Evolutionary conservation across 2,329 filamentous ascomycete species (phyloP), one percentile per base, ranked within the genome.

Genomic region (Phialocephala sp.): DNA sequence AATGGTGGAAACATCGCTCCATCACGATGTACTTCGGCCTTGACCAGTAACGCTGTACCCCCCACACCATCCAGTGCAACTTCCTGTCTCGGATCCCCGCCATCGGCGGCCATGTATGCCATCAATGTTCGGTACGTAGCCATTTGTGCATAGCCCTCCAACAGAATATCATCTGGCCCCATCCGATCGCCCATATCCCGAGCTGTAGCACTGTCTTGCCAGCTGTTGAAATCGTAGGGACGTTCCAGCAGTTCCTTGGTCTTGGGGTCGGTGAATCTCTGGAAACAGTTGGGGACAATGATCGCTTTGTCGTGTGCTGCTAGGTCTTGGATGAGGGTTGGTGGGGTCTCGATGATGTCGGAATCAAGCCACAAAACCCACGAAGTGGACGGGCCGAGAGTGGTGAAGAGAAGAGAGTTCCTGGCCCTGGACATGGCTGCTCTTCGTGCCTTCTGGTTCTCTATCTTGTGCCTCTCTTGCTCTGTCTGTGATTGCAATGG

Each of bases 1-100:
- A 99, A 99, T 0, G 95, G 87, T 20, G 95, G 95, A 81, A 99
- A 99, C 94, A 98, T 99, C 77, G 95, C 94, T 22, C 95, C 95
- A 75, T 99, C 95, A 32, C 95, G 88, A 77, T 99, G 95, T 27
- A 99, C 95, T 66, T 98, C 94, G 1, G 94, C 95, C 82, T 97
- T 97, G 66, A 99, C 95, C 74, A 99, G 82, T 69, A 99, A 82
- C 1, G 94, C 92, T 0, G 94, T 96, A 41, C 95, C 95, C 63
- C 95, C 95, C 3, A 99, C 95, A 59, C 95, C 95, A 76, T 99
- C 95, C 9, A 99, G 84, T 52, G 89, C 84, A 60, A 97, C 86
- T 75, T 91, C 88, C 41, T 84, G 79, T 59, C 86, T 82, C 50
- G 80, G 77, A 72, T 91, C 85, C 18, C 85, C 85, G 62, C 81